Base-by-base conservation (phyloP, 208 protist genomes). In the Acanthamoeba sp. region DNA sequence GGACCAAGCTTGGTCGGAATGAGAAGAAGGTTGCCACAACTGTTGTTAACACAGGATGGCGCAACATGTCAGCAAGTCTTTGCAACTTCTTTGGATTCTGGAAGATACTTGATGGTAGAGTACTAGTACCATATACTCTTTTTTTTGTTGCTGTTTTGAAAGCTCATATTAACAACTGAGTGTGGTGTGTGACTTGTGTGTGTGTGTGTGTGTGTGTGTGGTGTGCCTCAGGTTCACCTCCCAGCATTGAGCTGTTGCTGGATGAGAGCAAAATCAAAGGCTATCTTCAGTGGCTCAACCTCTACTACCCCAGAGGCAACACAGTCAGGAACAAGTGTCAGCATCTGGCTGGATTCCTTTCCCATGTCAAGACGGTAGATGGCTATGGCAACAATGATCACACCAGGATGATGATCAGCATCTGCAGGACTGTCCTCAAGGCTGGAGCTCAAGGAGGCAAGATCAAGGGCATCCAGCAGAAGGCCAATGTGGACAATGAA, bases 271-370 rank as follows among this genome's bases (percentile, higher is more conserved):
- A 76, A 18, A 18, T 76, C 12, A 18, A 9, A 16, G 0, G 12
- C 66, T 76, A 20, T 10, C 66, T 76, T 18, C 20, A 9, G 14
- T 76, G 66, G 66, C 9, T 76, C 12, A 76, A 24, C 12, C 66
- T 1, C 66, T 76, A 76, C 66, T 76, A 76, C 66, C 66, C 34
- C 66, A 76, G 20, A 18, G 66, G 66, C 66, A 76, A 76, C 66
- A 76, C 7, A 18, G 66, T 76, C 14, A 9, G 9, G 12, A 76
- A 76, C 66, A 76, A 76, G 66, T 76, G 66, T 18, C 34, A 76
- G 66, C 66, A 76, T 76, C 14, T 18, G 0, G 1, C 66, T 18
- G 66, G 66, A 9, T 76, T 76, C 66, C 66, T 76, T 18, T 0
- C 9, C 5, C 66, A 76, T 18, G 14, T 76, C 66, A 76, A 76